phyloP scores from a whole-genome alignment of 495 filamentous ascomycete genomes.

The Cercophora sp. region DNA sequence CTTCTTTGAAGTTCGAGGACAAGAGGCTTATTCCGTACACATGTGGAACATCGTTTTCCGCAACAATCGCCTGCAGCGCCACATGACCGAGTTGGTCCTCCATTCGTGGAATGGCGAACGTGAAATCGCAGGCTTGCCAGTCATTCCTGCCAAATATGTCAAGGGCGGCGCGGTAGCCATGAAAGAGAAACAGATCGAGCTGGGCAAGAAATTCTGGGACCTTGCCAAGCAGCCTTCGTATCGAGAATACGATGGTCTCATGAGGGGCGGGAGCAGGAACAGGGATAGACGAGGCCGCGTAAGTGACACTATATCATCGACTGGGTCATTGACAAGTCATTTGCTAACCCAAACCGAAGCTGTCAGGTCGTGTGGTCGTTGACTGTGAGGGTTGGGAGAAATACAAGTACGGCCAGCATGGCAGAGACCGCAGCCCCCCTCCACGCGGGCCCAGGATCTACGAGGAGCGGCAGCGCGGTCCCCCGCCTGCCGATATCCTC shows the following conservation, averaged over 20 bases:
- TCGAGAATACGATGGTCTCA: slow-evolving; percentile 32
- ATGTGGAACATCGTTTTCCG: slow-evolving; percentile 34
- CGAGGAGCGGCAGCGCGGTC: neutral
- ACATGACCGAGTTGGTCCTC: slow-evolving; percentile 26
- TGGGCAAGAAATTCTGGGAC: slow-evolving; percentile 37
- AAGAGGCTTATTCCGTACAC: slow-evolving; percentile 21
- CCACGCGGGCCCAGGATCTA: neutral
- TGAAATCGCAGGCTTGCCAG: slow-evolving; percentile 25
- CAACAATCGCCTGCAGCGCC: slow-evolving; percentile 23
- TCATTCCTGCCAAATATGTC: slow-evolving; percentile 35
- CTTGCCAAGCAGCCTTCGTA: slow-evolving; percentile 34
- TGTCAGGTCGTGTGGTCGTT: slow-evolving; percentile 36
- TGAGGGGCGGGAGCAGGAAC: slow-evolving; percentile 18
- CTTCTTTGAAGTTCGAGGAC: neutral
- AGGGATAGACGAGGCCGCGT: too few relatives aligned
- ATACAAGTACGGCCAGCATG: too few relatives aligned
- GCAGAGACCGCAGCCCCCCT: neutral
- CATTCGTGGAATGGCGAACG: slow-evolving; percentile 32
- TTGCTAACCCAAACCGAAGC: slow-evolving; percentile 15
- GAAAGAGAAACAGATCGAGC: slow-evolving; percentile 25
- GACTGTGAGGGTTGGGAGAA: slow-evolving; percentile 33
- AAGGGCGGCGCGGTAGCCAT: slow-evolving; percentile 18
- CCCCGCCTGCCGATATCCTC: slow-evolving; percentile 21
- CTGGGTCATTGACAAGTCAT: too few relatives aligned
- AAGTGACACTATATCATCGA: too few relatives aligned